Conservation (phyloP, 352 stramenopile species). For the Lagenidium giganteum region DNA sequence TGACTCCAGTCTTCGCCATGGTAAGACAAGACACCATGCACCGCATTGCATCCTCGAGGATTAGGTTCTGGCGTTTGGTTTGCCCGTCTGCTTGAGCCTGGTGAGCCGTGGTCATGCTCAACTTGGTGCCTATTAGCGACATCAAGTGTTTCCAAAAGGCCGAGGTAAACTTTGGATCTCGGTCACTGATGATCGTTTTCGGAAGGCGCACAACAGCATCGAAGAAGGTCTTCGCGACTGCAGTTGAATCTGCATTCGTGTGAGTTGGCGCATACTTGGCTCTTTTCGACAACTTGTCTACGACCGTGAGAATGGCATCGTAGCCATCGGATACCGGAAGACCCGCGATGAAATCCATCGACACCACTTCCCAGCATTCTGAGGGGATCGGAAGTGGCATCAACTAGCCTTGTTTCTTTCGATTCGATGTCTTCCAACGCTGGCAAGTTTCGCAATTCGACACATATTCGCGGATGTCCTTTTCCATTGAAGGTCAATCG, state of each 20-base stretch:
- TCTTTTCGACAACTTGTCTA: constrained; percentile 12
- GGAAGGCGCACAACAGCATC: constrained; percentile 13
- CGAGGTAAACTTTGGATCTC: constrained; percentile 17
- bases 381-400: constrained; percentile 4
- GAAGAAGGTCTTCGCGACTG: constrained; percentile 9
- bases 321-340: constrained; percentile 10
- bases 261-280: constrained; percentile 10
- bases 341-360: constrained; percentile 13
- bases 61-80: constrained; percentile 11
- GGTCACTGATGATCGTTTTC: constrained; percentile 11
- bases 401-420: constrained; percentile 10
- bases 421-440: background rate
- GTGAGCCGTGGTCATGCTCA: constrained; percentile 6
- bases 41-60: constrained; percentile 7
- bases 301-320: constrained; percentile 3
- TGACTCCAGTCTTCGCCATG: constrained; percentile 15
- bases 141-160: constrained; percentile 19
- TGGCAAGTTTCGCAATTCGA: constrained; percentile 6
- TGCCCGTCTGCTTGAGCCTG: constrained; percentile 14
- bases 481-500: constrained; percentile 5
- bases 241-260: background rate
- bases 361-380: constrained; percentile 16
- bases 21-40: constrained; percentile 13
- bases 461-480: constrained; percentile 11
- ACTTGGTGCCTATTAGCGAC: constrained; percentile 7